phyloP scores from a whole-genome alignment of 352 stramenopile genomes.

The Thalassiosira exigua region DNA sequence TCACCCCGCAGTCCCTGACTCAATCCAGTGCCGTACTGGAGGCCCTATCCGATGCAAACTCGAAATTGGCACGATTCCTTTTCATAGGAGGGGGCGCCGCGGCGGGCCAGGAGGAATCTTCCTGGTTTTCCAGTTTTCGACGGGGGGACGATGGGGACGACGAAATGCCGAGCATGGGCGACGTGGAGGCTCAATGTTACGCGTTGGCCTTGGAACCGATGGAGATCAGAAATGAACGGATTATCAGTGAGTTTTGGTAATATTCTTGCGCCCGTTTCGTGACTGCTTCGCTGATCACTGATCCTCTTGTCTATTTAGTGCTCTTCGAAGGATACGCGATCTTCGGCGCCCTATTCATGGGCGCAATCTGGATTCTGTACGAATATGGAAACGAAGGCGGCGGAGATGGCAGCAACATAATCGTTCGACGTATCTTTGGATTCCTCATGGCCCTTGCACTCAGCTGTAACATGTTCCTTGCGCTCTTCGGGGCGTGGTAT shows the following conservation, averaged over 20 bases:
- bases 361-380: slow-evolving; percentile 24
- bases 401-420: not conserved
- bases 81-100: not conserved
- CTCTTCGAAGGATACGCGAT: slow-evolving; percentile 22
- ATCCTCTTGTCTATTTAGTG: no score
- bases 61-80: slow-evolving; percentile 2
- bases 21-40: slow-evolving; percentile 1
- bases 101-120: not conserved
- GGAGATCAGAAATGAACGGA: slow-evolving; percentile 16
- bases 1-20: not conserved
- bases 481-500: not conserved
- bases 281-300: no score
- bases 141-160: no score
- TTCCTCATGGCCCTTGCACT: slow-evolving; percentile 17
- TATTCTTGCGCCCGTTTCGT: no score
- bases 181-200: not conserved
- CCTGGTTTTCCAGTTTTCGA: not conserved
- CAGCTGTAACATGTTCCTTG: slow-evolving; percentile 17
- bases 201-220: slow-evolving; percentile 13
- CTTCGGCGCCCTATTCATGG: slow-evolving; percentile 25
- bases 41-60: not conserved
- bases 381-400: slow-evolving; percentile 9
- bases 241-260: no score
- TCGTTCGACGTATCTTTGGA: slow-evolving; percentile 7
- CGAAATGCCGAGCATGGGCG: not conserved